These are phyloP conservation scores for Naumovozyma castellii DNA, from an alignment of 805 yeast species.

Conservation along the genomic window DNA sequence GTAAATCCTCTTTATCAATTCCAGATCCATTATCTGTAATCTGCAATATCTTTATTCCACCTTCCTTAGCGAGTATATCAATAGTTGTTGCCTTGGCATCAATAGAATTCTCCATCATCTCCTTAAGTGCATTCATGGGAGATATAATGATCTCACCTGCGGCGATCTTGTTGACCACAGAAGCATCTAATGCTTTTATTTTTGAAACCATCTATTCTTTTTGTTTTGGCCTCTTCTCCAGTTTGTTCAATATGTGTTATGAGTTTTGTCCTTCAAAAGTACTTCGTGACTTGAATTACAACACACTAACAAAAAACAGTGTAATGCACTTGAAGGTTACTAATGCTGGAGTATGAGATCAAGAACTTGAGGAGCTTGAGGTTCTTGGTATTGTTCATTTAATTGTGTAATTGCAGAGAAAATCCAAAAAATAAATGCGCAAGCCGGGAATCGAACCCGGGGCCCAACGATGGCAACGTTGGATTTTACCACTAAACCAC, in stretches of 20 bases:
- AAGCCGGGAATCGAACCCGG: slow-evolving; percentile 30
- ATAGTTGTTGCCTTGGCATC: slow-evolving; percentile 73
- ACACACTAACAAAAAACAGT: no score
- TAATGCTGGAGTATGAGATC: no score
- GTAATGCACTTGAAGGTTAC: no score
- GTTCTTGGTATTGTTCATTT: no score
- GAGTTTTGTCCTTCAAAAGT: neutral
- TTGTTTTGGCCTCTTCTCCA: neutral
- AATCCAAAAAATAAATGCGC: slow-evolving; percentile 14
- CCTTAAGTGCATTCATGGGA: slow-evolving; percentile 91
- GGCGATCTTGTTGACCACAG: slow-evolving; percentile 84
- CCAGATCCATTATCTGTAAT: slow-evolving; percentile 88
- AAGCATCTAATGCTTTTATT: slow-evolving; percentile 43
- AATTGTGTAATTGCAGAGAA: no score
- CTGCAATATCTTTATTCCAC: slow-evolving; percentile 80
- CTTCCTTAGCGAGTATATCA: slow-evolving; percentile 80
- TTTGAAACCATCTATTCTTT: slow-evolving; percentile 1
- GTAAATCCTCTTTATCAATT: slow-evolving; percentile 60
- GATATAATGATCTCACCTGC: slow-evolving; percentile 95
- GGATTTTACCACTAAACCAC: slow-evolving; percentile 5
- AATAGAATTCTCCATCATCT: slow-evolving; percentile 81
- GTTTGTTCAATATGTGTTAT: no score
- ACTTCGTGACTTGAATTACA: no score
- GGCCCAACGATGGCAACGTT: slow-evolving; percentile 14
- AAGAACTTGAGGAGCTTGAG: no score